Base-by-base conservation (phyloP, 257 asterid species). In the Thymus quinquecostatus region DNA sequence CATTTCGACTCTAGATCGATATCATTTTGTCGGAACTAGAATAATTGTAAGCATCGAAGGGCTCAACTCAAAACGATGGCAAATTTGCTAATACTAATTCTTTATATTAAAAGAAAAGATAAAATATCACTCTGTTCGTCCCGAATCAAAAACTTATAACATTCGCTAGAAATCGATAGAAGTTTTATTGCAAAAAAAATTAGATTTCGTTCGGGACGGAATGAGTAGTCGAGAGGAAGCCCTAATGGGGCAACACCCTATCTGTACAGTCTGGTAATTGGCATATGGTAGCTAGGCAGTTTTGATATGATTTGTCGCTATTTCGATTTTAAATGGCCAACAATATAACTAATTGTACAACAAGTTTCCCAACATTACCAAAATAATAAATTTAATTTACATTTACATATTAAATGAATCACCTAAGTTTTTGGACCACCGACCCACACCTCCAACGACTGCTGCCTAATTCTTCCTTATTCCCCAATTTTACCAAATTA, bases 401-500 rank as follows among this genome's bases (percentile, higher is more conserved):
- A n/a, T 48, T 0, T 3, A 0, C 11, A 38, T 8, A 21, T 40
- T 62, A 62, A 21, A 62, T 62, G 53, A 9, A 40, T 41, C 53
- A 41, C 68, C 53, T 41, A 62, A 40, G 67, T 14, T 38, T 61
- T 40, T 38, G 66, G 66, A 61, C 66, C 67, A 62, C 36, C 49
- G 40, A 62, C 9, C 6, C 32, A 13, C 68, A 62, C 29, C 41
- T 14, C 11, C 4, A 30, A 8, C 53, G 41, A 40, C 14, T 41
- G 66, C 13, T 36, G 0, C n/a, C n/a, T 21, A 21, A 21, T 8
- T 38, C 38, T 61, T 61, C 36, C 32, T 61, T 61, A n/a, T 6
- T 61, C 40, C 12, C 38, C 49, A 61, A 61, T 36, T 34, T 7
- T 34, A 34, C 48, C 21, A 21, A 21, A 21, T 21, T 21, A 21